A percentile compares a stretch with the other conserved stretches of the same genome.
phyloP scores from a whole-genome alignment of 148 eudicot species.

The Fagopyrum tataricum region DNA sequence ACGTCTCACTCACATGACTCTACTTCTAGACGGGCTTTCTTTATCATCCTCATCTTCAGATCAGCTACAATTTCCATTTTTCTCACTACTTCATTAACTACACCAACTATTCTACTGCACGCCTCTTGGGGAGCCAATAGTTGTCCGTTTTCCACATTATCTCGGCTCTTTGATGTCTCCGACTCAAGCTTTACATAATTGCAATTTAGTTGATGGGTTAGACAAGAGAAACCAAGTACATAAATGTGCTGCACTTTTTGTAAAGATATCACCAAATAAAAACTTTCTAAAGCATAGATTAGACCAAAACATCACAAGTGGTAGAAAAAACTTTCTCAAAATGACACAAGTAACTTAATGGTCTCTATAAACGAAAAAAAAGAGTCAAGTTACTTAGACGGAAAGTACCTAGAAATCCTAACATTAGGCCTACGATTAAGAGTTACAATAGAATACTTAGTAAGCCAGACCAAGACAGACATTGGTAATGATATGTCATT shows the following conservation, averaged over 20 bases:
- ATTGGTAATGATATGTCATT: background rate
- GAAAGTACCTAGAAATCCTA: too few relatives aligned
- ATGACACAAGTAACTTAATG: background rate
- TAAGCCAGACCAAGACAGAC: background rate
- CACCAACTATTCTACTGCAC: slow-evolving; percentile 52
- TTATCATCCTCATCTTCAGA: slow-evolving; percentile 47
- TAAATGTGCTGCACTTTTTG: background rate
- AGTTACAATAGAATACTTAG: background rate
- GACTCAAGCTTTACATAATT: slow-evolving; percentile 34
- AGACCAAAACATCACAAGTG: background rate
- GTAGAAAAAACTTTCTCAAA: too few relatives aligned
- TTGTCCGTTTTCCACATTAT: slow-evolving; percentile 35
- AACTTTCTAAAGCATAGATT: background rate
- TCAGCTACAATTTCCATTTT: slow-evolving; percentile 73
- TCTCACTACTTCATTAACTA: slow-evolving; percentile 55
- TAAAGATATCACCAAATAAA: background rate
- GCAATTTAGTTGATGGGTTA: background rate
- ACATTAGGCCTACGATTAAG: too few relatives aligned
- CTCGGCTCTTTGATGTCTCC: slow-evolving; percentile 35
- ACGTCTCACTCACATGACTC: slow-evolving; percentile 63
- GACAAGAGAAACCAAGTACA: background rate
- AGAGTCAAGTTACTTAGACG: background rate
- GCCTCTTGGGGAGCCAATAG: slow-evolving; percentile 62
- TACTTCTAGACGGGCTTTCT: slow-evolving; percentile 56
- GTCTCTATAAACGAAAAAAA: background rate